Evolutionary conservation across 805 yeast species (phyloP).

Genomic region (Saccharomyces kudriavzevii): DNA sequence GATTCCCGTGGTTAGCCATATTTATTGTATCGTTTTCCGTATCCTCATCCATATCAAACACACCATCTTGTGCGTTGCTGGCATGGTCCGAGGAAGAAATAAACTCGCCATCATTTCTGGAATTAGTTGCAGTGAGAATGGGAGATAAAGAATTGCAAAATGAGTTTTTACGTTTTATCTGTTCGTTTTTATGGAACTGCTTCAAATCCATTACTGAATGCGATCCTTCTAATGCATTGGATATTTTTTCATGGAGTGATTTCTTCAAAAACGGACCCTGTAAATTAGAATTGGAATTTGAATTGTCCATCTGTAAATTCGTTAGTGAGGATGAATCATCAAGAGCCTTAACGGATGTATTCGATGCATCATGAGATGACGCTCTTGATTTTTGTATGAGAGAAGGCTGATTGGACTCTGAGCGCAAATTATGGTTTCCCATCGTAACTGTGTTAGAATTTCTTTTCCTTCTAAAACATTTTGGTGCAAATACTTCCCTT

Average conservation of each 20-base stretch:
- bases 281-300: not conserved
- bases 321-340: not conserved
- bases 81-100: constrained; percentile 1
- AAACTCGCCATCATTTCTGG: not conserved
- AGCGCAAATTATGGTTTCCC: not conserved
- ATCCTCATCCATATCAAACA: constrained; percentile 16
- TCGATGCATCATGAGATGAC: constrained; percentile 9
- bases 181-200: constrained; percentile 24
- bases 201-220: constrained; percentile 27
- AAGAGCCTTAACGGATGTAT: not conserved
- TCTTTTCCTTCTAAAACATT: constrained; percentile 3
- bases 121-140: not conserved
- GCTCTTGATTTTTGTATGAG: constrained; percentile 4
- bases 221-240: constrained; percentile 23
- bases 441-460: not conserved
- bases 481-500: constrained; percentile 54
- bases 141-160: not conserved
- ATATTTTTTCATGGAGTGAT: constrained; percentile 18
- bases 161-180: not conserved
- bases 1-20: not conserved
- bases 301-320: not conserved
- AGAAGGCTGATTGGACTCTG: not conserved
- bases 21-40: not conserved
- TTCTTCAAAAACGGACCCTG: constrained; percentile 16
- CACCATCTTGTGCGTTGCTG: constrained; percentile 11